Base-by-base conservation (phyloP, 2,329 filamentous ascomycete genomes). In the Alternaria sp. region DNA sequence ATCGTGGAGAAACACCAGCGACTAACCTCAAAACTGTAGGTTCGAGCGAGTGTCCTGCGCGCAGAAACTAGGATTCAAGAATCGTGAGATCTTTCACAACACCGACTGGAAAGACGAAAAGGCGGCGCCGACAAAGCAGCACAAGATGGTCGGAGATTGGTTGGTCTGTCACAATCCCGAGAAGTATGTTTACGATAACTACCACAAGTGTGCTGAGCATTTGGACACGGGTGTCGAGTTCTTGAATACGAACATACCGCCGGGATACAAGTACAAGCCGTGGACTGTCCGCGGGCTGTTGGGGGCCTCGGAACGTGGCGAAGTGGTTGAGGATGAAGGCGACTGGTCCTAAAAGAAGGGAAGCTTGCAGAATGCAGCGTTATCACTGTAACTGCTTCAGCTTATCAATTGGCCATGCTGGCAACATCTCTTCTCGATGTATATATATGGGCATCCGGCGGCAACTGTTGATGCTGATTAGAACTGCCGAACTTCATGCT, bases 401-500 rank as follows among this genome's bases (percentile, higher is more conserved):
- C 30, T 71, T 65, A 9, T 43, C 28, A 1, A 70, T 50, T 10
- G 69, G 68, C 71, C 73, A 75, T 20, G 70, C 63, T 21, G 73
- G 71, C 71, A 69, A 74, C 10, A 68, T 61, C 60, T 75, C 73
- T 28, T 74, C 63, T 51, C 73, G 64, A 63, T 74, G 37, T 71
- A 8, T 66, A 47, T 10, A 74, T 72, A 55, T 75, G 71, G 43
- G 72, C 71, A 37, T 65, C 60, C 11, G 74, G 56, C 25, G 70
- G 72, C 55, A 76, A 46, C 33, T 75, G 65, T 6, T 80, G 77
- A 64, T 80, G 81, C 58, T 83, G 81, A 67, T 80, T 82, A 37
- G 79, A 65, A 43, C 80, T 72, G 1, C 82, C 82, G 71, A 83
- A 77, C 54, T 75, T 70, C 12, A 82, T 77, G 3, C 82, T 81